phyloP scores from a whole-genome alignment of 2,329 filamentous ascomycete species.

The Dothistroma pini region DNA sequence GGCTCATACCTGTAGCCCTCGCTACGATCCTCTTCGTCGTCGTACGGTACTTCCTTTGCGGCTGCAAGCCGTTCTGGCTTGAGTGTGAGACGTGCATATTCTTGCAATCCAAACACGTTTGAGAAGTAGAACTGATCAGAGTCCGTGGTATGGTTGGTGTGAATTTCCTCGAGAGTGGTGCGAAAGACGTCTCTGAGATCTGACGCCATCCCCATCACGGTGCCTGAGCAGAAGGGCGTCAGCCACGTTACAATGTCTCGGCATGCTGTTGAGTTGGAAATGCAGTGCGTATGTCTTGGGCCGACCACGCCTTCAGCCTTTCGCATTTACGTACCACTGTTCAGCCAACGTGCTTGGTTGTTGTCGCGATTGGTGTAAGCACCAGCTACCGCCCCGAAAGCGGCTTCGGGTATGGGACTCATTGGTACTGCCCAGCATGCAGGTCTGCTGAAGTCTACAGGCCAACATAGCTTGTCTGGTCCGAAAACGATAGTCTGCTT shows the following conservation, averaged over 20 bases:
- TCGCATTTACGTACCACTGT: conserved; percentile 32
- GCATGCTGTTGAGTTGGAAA: too few relatives aligned
- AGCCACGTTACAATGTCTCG: too few relatives aligned
- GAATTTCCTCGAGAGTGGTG: conserved; percentile 39
- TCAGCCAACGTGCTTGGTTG: conserved; percentile 49
- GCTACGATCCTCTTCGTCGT: conserved; percentile 31
- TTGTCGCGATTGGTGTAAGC: conserved; percentile 38
- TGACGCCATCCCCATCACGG: conserved; percentile 41
- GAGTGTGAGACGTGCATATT: conserved; percentile 34
- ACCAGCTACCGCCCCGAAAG: conserved; percentile 45
- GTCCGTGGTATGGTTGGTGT: conserved; percentile 27
- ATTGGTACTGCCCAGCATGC: conserved; percentile 34
- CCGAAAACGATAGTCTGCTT: conserved; percentile 33
- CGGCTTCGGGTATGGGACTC: conserved; percentile 33
- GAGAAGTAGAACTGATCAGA: conserved; percentile 48
- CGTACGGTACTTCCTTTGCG: conserved; percentile 35
- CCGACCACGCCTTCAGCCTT: too few relatives aligned
- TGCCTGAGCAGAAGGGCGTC: conserved; percentile 20
- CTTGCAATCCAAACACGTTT: conserved; percentile 53
- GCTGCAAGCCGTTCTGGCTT: conserved; percentile 23
- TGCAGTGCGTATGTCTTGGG: too few relatives aligned
- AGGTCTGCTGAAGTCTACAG: conserved; percentile 28
- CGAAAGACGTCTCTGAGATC: conserved; percentile 40
- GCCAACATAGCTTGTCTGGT: conserved; percentile 36
- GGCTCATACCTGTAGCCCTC: conserved; percentile 47